Evolutionary conservation across 768 basidiomycete species (phyloP), one percentile per base, ranked within the genome.

Genomic region (Hortiboletus flavorubellus): DNA sequence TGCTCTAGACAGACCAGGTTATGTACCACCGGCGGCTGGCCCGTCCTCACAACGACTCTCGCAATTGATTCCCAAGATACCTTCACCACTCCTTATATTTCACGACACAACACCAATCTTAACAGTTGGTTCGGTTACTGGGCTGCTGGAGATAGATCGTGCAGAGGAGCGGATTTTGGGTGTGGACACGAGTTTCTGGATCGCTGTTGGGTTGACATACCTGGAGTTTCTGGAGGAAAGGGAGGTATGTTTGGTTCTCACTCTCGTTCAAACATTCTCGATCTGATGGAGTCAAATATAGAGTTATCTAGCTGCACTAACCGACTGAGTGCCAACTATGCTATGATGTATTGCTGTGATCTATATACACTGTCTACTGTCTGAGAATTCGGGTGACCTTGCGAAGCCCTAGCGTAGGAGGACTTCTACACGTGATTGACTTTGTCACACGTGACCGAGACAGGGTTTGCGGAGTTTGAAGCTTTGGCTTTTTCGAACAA

Each of bases 111-210:
- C 90, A 3, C 86, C 89, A 0, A 68, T 87, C 5, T 74, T 85
- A 54, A 82, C 81, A 1, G 76, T 85, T 16, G 71, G 77, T 3
- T 81, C 83, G 0, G 70, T 80, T 8, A 82, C 78, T 1, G 89
- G 90, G 5, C 50, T 83, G 34, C 70, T 92, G 38, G 87, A 87
- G 65, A 69, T 92, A 37, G 80, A 90, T 37, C 69, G 73, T 48
- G 70, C 74, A 5, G 80, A 86, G 55, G 82, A 83, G 49, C 68
- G 73, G 16, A 68, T 77, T 31, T 64, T 90, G 23, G 91, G 89
- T 14, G 81, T 93, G 30, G 87, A 90, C 46, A 79, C 80, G 29
- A 84, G 84, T 50, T 92, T 92, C 65, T 92, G 89, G 85, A 77
- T 93, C 43, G 81, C 87, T 1, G 74, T 89, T 39, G 84, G 84